Percentiles rank a stretch among this genome's conserved stretches.
Evolutionary conservation across 139 green algal genomes (phyloP).

Genomic region (Tetraselmis striata): DNA sequence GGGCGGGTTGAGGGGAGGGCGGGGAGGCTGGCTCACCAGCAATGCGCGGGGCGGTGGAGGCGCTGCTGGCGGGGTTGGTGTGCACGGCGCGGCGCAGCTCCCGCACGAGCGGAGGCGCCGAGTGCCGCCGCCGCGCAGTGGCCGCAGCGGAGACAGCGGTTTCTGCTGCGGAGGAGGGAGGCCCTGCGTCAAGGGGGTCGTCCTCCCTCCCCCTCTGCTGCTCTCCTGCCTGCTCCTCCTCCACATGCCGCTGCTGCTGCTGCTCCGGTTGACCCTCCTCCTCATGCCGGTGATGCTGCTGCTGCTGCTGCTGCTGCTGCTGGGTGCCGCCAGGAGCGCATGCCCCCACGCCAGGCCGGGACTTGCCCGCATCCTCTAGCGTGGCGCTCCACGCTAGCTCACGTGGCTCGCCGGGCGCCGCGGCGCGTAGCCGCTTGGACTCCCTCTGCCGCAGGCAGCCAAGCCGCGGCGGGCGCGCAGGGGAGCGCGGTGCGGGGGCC

Average conservation of each 20-base stretch:
- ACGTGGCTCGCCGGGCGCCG: no score
- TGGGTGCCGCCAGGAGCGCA: no score
- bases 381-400: no score
- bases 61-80: constrained; percentile 12
- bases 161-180: no score
- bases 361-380: no score
- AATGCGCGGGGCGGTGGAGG: background rate
- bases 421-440: background rate
- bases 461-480: no score
- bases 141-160: no score
- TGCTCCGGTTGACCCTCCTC: background rate
- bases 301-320: constrained; percentile 2
- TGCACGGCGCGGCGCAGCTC: constrained; percentile 2
- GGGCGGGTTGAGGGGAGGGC: no score
- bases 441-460: background rate
- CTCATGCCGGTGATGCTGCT: background rate
- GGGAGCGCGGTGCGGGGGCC: no score
- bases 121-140: constrained; percentile 7
- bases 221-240: background rate
- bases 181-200: no score
- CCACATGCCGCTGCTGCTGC: background rate
- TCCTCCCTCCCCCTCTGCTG: no score
- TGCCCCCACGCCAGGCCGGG: no score
- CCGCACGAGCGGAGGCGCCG: constrained; percentile 14
- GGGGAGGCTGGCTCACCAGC: background rate